These are phyloP conservation scores for Prunella vulgaris DNA, from an alignment of 257 asterid species.

Conservation along the genomic window DNA sequence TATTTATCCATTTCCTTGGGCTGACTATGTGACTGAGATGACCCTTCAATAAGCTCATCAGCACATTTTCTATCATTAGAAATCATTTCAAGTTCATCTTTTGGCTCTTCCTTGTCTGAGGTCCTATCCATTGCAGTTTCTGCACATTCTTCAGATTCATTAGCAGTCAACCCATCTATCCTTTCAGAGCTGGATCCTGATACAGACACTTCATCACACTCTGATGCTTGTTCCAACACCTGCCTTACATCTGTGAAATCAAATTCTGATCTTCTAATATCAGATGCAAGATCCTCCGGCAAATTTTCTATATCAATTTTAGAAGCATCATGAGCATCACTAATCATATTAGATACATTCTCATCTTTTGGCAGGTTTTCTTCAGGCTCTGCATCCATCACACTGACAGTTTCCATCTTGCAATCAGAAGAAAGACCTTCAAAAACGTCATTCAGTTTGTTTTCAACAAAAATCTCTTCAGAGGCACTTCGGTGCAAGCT, in stretches of 20 bases:
- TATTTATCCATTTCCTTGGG: conserved; percentile 28
- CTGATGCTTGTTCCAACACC: conserved; percentile 30
- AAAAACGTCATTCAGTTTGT: conserved; percentile 22
- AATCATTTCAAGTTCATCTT: conserved; percentile 23
- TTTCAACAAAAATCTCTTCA: conserved; percentile 33
- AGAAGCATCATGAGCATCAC: conserved; percentile 22
- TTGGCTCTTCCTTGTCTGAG: conserved; percentile 31
- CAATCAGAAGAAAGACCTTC: conserved; percentile 34
- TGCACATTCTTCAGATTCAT: conserved; percentile 34
- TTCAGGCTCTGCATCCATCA: conserved; percentile 20
- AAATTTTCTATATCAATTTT: conserved; percentile 15
- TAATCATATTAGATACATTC: conserved; percentile 20
- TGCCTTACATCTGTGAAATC: conserved; percentile 16
- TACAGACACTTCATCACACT: conserved; percentile 46
- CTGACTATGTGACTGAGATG: conserved; percentile 28
- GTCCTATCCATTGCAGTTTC: conserved; percentile 25
- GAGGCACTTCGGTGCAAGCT: conserved; percentile 37
- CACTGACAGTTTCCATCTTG: conserved; percentile 19
- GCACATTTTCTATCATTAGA: conserved; percentile 23
- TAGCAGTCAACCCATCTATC: conserved; percentile 25
- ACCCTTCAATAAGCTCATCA: conserved; percentile 32
- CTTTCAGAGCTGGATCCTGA: conserved; percentile 32
- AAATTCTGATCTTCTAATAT: conserved; percentile 24
- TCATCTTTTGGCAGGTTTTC: conserved; percentile 32
- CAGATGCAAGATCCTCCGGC: conserved; percentile 28